Conservation (phyloP, 139 green algal genomes). For the Pycnococcus provasolii region DNA sequence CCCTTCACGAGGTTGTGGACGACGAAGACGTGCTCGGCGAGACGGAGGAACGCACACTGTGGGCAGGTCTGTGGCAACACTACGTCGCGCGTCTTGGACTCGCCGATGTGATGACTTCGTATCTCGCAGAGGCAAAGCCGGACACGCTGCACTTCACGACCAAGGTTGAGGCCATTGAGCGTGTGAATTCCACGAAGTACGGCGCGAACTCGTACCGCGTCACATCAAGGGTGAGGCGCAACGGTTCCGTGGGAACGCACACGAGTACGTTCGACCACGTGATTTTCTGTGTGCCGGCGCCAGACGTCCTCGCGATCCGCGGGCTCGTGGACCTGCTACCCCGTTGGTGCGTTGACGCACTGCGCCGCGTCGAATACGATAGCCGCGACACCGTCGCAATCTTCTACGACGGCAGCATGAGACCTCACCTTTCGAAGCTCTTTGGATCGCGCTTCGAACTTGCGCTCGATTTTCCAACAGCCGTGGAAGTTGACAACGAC, state of each 20-base stretch:
- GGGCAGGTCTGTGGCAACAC: background rate
- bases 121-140: background rate
- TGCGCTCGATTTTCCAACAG: background rate
- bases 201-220: no score
- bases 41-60: background rate
- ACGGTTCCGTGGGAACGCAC: no score
- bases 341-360: background rate
- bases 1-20: background rate
- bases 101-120: background rate
- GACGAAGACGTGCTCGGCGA: background rate
- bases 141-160: background rate
- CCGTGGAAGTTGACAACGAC: background rate
- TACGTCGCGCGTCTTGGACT: background rate
- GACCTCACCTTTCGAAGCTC: background rate
- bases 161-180: background rate
- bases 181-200: no score
- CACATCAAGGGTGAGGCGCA: no score
- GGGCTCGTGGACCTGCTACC: background rate
- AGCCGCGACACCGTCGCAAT: background rate
- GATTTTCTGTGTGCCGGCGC: background rate
- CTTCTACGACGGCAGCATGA: background rate
- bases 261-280: background rate
- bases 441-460: background rate
- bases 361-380: background rate
- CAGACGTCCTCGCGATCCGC: background rate